Percentiles rank a stretch among this genome's conserved stretches.
Conservation (phyloP, 163 green algal species). For the Trebouxia gelatinosa region DNA sequence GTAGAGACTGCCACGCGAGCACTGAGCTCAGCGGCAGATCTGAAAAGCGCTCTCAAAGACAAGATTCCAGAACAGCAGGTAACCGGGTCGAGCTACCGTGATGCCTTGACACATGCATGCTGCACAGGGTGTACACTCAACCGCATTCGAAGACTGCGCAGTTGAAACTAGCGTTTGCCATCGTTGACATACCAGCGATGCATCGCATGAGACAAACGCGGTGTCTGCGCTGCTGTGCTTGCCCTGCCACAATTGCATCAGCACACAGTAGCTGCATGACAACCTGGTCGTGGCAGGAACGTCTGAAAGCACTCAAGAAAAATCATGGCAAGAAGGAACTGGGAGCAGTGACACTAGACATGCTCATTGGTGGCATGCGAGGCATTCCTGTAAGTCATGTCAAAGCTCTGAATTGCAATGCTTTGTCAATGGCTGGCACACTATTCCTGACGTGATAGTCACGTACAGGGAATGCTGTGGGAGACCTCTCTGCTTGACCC, state of each 20-base stretch:
- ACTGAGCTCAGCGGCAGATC: slow-evolving; percentile 35
- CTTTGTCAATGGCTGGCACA: background rate
- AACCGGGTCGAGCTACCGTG: background rate
- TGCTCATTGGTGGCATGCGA: slow-evolving; percentile 94
- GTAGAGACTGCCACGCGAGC: background rate
- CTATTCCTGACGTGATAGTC: slow-evolving; percentile 3
- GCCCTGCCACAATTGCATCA: background rate
- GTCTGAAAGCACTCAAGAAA: slow-evolving; percentile 82
- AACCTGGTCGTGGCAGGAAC: slow-evolving; percentile 53
- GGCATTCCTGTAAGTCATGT: slow-evolving; percentile 80
- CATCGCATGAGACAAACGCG: background rate
- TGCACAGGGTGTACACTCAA: no score
- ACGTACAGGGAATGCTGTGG: slow-evolving; percentile 87
- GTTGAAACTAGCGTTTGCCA: background rate
- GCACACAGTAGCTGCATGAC: background rate
- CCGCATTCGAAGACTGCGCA: background rate
- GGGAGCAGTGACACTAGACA: slow-evolving; percentile 81
- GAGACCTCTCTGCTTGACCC: slow-evolving; percentile 95
- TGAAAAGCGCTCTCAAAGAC: slow-evolving; percentile 68
- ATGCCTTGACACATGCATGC: no score
- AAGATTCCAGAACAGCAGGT: slow-evolving; percentile 82
- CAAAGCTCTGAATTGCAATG: background rate
- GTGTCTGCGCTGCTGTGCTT: background rate
- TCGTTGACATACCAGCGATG: no score
- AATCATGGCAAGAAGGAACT: slow-evolving; percentile 65